Evolutionary conservation across 2,329 filamentous ascomycete genomes (phyloP), one percentile per base, ranked within the genome.

Genomic region (Aspergillus nomiae): DNA sequence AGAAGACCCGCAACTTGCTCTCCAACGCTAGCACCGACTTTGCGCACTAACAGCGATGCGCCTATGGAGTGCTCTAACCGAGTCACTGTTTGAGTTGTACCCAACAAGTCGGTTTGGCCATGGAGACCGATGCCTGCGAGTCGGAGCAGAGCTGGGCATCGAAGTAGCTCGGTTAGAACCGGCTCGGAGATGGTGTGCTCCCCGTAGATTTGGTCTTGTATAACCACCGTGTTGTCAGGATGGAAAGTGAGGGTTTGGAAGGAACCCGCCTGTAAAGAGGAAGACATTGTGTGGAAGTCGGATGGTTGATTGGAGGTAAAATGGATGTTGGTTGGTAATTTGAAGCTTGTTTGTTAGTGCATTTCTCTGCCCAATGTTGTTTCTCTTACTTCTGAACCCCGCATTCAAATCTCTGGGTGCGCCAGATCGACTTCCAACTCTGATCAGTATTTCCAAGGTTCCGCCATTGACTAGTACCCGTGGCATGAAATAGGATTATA

Each of bases 61-160:
- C 78, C 78, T 53, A 80, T 73, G 9, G 77, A 79, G 65, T 80
- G 78, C 63, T 80, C 77, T 38, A 79, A 71, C 21, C 78, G 76
- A 12, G 77, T 79, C 24, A 80, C 71, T 16, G 58, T 60, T 7
- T 74, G 77, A 7, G 73, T 76, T 14, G 77, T 66, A 59, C 71
- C 71, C 2, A 80, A 67, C 32, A 78, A 69, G 16, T 72, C 71
- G 8, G 76, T 78, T 30, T 80, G 68, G 30, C 78, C 77, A 58
- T 79, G 73, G 63, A 80, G 77, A 63, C 70, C 72, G 60, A 80
- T 71, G 8, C 75, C 76, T 48, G 62, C 63, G 2, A 80, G 74
- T 19, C 77, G 77, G 10, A 65, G 66, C 14, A 80, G 60, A 16
- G 71, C 73, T 1, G 72, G 67, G 34, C 70, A 75, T 51, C 70